Percentiles rank a stretch among this genome's conserved stretches.
Evolutionary conservation across 306 rosid species (phyloP).

Genomic region (Betula pendula): DNA sequence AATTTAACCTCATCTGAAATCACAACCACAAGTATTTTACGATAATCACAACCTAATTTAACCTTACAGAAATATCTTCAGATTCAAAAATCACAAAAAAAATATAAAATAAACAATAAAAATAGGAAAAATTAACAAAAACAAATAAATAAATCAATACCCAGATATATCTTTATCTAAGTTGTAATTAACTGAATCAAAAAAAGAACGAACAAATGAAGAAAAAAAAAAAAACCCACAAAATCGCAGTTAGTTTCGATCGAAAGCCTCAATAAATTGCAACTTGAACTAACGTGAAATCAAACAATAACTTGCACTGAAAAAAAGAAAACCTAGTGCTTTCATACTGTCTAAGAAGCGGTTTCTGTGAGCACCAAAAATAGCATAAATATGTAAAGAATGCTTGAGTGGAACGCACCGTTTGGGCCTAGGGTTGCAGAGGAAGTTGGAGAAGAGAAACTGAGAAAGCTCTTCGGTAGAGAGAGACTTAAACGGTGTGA

Average conservation of each 20-base stretch:
- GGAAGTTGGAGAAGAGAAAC: not conserved
- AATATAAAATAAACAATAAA: not conserved
- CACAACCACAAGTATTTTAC: not conserved
- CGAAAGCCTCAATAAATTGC: constrained; percentile 5
- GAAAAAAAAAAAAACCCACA: not conserved
- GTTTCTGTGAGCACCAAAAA: not conserved
- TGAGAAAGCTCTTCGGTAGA: not conserved
- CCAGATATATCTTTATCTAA: not conserved
- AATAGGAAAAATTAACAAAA: not conserved
- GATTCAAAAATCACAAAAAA: not conserved
- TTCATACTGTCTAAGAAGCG: not conserved
- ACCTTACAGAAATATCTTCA: not conserved
- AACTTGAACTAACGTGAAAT: not conserved
- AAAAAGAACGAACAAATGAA: not conserved
- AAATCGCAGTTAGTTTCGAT: not conserved
- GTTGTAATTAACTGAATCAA: no score
- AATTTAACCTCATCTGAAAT: not conserved
- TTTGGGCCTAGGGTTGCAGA: constrained; percentile 13
- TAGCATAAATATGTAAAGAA: not conserved
- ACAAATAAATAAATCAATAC: not conserved
- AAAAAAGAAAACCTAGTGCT: not conserved
- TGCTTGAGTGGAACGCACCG: constrained; percentile 30
- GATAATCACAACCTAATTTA: not conserved
- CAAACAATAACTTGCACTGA: not conserved
- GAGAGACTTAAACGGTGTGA: constrained; percentile 32